Conservation (phyloP, 768 basidiomycete species). For the Calocera cornea region DNA sequence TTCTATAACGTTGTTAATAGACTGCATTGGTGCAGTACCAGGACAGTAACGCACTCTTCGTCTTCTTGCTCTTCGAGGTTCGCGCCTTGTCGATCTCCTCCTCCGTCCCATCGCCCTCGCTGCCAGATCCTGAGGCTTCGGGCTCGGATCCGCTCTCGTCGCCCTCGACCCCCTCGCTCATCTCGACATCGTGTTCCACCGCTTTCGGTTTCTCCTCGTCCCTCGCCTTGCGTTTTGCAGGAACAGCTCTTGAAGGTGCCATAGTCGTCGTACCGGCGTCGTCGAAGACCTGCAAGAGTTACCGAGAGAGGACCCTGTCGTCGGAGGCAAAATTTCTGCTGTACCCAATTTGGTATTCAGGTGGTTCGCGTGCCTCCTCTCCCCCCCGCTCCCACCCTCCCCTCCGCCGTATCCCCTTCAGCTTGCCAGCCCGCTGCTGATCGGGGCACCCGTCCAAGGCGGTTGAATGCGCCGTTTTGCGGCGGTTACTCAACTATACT, state of each 20-base stretch:
- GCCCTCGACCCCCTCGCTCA: neutral
- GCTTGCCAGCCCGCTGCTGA: neutral
- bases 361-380: neutral
- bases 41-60: neutral
- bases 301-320: neutral
- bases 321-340: neutral
- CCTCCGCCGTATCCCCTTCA: neutral
- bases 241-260: conserved; percentile 3
- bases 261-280: neutral
- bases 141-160: neutral
- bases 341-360: neutral
- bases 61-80: neutral
- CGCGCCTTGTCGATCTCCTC: neutral
- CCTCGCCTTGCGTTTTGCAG: neutral
- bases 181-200: neutral
- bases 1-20: conserved; percentile 21
- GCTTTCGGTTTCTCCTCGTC: neutral
- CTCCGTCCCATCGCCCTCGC: neutral
- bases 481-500: neutral
- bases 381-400: neutral
- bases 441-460: neutral
- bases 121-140: neutral
- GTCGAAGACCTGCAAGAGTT: neutral
- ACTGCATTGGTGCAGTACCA: neutral
- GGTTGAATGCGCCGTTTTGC: neutral